These are phyloP conservation scores for Linderniella brevidens DNA, from an alignment of 257 asterid species.

Conservation along the genomic window DNA sequence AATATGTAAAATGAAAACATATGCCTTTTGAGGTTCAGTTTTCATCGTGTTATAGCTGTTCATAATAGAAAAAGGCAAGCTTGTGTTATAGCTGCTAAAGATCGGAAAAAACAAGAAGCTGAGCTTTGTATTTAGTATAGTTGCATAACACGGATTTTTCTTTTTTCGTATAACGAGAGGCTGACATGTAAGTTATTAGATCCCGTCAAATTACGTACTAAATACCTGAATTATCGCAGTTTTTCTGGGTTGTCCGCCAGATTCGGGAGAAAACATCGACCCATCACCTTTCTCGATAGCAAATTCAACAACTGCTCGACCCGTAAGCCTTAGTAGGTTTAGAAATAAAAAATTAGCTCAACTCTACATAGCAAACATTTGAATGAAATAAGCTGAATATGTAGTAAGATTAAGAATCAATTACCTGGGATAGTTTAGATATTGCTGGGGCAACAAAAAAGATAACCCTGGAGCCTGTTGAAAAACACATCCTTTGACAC, in stretches of 20 bases:
- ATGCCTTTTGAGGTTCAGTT: too few relatives aligned
- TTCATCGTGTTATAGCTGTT: too few relatives aligned
- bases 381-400: neutral
- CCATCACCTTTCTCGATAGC: constrained; percentile 81
- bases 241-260: constrained; percentile 65
- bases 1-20: too few relatives aligned
- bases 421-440: constrained; percentile 74
- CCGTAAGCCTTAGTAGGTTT: constrained; percentile 58
- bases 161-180: too few relatives aligned
- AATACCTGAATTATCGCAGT: constrained; percentile 49
- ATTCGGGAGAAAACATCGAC: constrained; percentile 67
- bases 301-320: constrained; percentile 90
- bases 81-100: too few relatives aligned
- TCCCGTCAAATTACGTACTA: neutral
- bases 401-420: constrained; percentile 4
- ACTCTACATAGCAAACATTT: neutral
- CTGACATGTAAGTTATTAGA: too few relatives aligned
- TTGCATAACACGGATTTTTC: neutral
- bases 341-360: neutral
- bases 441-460: constrained; percentile 71
- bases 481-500: constrained; percentile 26
- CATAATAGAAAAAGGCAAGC: too few relatives aligned
- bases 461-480: constrained; percentile 96
- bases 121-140: too few relatives aligned
- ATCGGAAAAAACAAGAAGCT: too few relatives aligned